Conservation (phyloP, 1,139 yeast species). For the Lodderomyces pseudojiufengensis region DNA sequence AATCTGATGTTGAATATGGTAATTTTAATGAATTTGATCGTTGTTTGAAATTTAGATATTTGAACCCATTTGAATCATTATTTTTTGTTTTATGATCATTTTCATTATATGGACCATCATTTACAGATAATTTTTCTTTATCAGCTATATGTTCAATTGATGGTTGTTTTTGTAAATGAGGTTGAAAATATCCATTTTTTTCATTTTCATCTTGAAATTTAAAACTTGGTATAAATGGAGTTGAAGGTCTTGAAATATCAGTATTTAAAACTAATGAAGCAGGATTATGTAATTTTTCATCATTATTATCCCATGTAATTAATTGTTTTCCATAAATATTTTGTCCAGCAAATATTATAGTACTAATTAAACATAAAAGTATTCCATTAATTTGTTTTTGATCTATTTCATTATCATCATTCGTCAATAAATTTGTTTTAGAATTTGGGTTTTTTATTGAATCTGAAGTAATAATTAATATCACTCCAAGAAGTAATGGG, state of each 20-base stretch:
- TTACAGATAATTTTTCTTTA: no score
- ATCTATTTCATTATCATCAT: constrained; percentile 17
- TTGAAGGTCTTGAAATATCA: constrained; percentile 17
- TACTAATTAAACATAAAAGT: constrained; percentile 27
- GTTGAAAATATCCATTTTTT: neutral
- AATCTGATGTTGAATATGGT: constrained; percentile 36
- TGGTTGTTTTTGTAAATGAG: neutral
- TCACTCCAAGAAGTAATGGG: constrained; percentile 38
- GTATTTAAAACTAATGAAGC: constrained; percentile 29
- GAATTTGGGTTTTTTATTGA: constrained; percentile 14
- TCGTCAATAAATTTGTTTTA: constrained; percentile 10
- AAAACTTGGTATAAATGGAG: constrained; percentile 10
- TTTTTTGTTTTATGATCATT: neutral
- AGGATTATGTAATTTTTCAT: constrained; percentile 17
- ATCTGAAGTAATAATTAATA: constrained; percentile 33
- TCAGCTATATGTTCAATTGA: no score
- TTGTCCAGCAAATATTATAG: constrained; percentile 38
- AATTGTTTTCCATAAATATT: constrained; percentile 42
- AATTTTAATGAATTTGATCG: constrained; percentile 24
- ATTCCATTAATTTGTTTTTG: constrained; percentile 27
- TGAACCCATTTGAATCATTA: neutral
- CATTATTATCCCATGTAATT: constrained; percentile 30
- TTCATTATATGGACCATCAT: no score
- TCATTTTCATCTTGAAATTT: neutral
- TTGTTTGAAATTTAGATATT: constrained; percentile 19